These are phyloP conservation scores for Botrytis porri DNA, from an alignment of 2,329 filamentous ascomycete genomes.

Conservation along the genomic window DNA sequence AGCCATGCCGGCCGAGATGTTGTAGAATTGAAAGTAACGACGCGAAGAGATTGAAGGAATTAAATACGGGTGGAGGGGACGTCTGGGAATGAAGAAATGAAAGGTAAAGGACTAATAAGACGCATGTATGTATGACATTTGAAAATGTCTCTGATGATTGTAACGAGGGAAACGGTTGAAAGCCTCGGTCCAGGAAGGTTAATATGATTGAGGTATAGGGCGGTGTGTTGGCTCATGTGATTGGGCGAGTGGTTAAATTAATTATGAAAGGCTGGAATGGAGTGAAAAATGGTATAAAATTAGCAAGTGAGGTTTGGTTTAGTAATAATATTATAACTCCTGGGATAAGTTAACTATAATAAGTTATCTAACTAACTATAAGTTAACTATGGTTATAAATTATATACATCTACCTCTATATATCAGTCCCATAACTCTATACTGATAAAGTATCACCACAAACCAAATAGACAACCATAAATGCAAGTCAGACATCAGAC, in stretches of 20 bases:
- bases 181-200: slow-evolving; percentile 11
- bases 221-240: slow-evolving; percentile 15
- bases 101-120: slow-evolving; percentile 1
- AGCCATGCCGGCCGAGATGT: slow-evolving; percentile 28
- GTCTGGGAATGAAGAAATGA: slow-evolving; percentile 14
- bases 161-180: background rate
- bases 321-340: background rate
- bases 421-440: too few species aligned
- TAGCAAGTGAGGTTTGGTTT: background rate
- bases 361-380: too few species aligned
- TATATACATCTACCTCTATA: background rate
- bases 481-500: background rate
- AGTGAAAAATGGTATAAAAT: background rate
- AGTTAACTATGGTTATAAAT: too few species aligned
- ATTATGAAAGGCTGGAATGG: background rate
- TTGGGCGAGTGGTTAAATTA: background rate
- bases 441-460: background rate
- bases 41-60: background rate
- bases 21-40: background rate
- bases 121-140: slow-evolving; percentile 6
- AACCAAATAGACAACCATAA: background rate
- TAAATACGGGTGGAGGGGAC: background rate
- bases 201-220: background rate
- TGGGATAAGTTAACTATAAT: too few species aligned
- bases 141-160: slow-evolving; percentile 13